phyloP scores from a whole-genome alignment of 108 stramenopile genomes.

The Parietichytrium sp. region DNA sequence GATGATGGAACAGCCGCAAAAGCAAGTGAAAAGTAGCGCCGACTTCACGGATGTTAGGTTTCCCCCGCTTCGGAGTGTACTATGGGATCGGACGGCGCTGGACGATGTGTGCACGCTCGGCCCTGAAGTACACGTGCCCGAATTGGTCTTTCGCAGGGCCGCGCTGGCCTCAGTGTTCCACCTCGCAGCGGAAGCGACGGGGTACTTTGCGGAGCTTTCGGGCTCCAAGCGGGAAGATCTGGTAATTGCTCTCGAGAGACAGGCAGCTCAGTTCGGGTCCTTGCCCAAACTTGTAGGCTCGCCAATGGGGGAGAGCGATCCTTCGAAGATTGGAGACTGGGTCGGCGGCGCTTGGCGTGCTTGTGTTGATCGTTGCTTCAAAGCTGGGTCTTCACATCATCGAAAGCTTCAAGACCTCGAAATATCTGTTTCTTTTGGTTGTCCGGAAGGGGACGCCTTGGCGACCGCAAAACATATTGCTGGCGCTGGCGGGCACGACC shows the following conservation, averaged over 20 bases:
- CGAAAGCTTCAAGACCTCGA: neutral
- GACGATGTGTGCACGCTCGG: neutral
- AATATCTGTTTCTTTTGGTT: neutral
- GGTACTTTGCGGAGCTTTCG: neutral
- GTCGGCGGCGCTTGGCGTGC: constrained; percentile 20
- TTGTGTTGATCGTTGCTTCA: too few species aligned
- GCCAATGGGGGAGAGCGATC: neutral
- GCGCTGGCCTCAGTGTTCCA: constrained; percentile 21
- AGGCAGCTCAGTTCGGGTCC: neutral
- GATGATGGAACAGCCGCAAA: too few species aligned
- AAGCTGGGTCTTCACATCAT: too few species aligned
- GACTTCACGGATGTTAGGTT: neutral
- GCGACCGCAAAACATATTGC: neutral
- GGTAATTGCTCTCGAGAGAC: neutral
- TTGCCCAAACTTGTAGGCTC: constrained; percentile 3
- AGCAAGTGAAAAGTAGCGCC: neutral
- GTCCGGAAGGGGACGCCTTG: neutral
- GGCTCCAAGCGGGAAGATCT: neutral
- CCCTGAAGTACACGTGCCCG: neutral
- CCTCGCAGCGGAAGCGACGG: neutral
- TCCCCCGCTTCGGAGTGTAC: neutral
- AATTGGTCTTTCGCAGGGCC: neutral
- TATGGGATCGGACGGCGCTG: constrained; percentile 27
- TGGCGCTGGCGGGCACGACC: neutral
- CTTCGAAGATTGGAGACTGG: neutral